phyloP scores from a whole-genome alignment of 805 yeast species.

The Teunomyces funiuensis region DNA sequence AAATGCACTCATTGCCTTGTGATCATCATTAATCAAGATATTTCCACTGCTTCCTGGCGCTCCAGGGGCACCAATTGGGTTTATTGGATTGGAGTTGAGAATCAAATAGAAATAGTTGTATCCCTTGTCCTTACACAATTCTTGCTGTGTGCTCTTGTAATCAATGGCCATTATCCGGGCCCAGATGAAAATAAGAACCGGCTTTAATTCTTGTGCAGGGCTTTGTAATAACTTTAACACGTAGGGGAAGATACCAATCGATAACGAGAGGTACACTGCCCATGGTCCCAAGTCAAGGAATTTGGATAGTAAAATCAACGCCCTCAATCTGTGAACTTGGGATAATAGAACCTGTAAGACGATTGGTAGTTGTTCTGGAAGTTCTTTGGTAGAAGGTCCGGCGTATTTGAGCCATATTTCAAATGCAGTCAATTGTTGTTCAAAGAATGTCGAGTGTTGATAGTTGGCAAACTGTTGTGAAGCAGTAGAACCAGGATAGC shows the following conservation, averaged over 20 bases:
- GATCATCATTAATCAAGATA: constrained; percentile 66
- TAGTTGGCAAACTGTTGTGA: constrained; percentile 46
- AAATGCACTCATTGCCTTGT: constrained; percentile 94
- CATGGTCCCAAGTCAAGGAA: constrained; percentile 95
- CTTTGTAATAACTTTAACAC: constrained; percentile 86
- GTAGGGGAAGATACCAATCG: constrained; percentile 95
- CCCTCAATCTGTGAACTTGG: constrained; percentile 90
- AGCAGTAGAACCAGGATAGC: constrained; percentile 3
- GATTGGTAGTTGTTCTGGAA: constrained; percentile 95
- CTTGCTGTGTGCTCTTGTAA: constrained; percentile 85
- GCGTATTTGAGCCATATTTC: constrained; percentile 90
- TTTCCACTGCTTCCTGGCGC: constrained; percentile 28
- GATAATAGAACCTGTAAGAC: constrained; percentile 89
- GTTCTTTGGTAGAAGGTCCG: constrained; percentile 76
- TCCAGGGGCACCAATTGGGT: constrained; percentile 31
- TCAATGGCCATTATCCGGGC: constrained; percentile 97
- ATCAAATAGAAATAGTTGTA: constrained; percentile 83
- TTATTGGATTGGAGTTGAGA: constrained; percentile 46
- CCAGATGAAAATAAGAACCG: constrained; percentile 95
- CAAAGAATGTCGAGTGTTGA: constrained; percentile 91
- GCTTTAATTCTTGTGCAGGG: constrained; percentile 93
- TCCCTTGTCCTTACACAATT: constrained; percentile 87
- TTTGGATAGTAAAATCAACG: constrained; percentile 76
- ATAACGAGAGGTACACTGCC: constrained; percentile 91
- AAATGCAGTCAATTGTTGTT: constrained; percentile 93